These are phyloP conservation scores for Penicillium sp. DNA, from an alignment of 2,329 filamentous ascomycete species.

Conservation along the genomic window DNA sequence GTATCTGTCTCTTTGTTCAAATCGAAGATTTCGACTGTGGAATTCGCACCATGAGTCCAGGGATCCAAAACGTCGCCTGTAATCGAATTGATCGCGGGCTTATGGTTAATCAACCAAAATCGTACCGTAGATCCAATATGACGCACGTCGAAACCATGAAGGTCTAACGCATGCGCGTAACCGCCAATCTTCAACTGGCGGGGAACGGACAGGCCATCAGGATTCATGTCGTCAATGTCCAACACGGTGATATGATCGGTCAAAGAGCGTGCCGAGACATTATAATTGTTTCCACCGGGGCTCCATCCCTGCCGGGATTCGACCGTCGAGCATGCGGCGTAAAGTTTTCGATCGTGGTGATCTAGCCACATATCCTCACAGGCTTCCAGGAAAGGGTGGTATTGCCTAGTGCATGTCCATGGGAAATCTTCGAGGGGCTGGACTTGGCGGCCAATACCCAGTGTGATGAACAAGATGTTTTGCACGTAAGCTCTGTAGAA, in stretches of 20 bases:
- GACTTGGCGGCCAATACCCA: conserved; percentile 34
- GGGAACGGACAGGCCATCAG: conserved; percentile 17
- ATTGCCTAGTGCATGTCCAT: conserved; percentile 26
- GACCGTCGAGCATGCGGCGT: conserved; percentile 26
- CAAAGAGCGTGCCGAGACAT: conserved; percentile 21
- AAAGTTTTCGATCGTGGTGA: conserved; percentile 24
- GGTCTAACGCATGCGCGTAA: conserved; percentile 25
- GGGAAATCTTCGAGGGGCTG: conserved; percentile 33
- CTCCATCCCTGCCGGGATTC: conserved; percentile 22
- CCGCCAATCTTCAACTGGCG: conserved; percentile 20
- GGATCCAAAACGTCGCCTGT: conserved; percentile 34
- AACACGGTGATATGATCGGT: conserved; percentile 29
- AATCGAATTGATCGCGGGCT: conserved; percentile 31
- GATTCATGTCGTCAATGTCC: conserved; percentile 25
- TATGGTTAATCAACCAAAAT: conserved; percentile 38
- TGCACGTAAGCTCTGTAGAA: not conserved
- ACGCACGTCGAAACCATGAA: conserved; percentile 35
- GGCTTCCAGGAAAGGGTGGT: conserved; percentile 27
- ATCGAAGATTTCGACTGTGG: conserved; percentile 40
- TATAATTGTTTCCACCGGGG: conserved; percentile 23
- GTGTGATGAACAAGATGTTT: not conserved
- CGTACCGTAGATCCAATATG: conserved; percentile 24
- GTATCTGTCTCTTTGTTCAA: conserved; percentile 21
- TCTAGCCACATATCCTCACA: conserved; percentile 35
- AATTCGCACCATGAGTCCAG: conserved; percentile 33